Conservation (phyloP, 163 green algal species). For the Prototheca wickerhamii region DNA sequence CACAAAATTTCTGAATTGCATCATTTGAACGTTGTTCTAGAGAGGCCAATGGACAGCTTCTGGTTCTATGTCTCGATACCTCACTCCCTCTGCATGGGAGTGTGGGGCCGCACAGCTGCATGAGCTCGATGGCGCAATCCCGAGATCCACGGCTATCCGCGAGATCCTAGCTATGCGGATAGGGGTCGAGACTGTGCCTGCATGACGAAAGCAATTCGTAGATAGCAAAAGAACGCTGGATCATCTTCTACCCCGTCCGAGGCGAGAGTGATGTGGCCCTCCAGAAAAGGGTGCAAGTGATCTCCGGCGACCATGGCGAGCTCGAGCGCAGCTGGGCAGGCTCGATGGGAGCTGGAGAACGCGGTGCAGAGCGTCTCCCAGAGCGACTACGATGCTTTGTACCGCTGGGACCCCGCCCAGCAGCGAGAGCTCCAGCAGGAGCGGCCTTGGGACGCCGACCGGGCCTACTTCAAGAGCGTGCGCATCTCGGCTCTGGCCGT, state of each 20-base stretch:
- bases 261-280: no score
- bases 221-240: no score
- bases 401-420: slow-evolving; percentile 48
- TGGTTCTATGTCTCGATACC: no score
- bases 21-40: not conserved
- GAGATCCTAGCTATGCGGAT: no score
- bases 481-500: slow-evolving; percentile 80
- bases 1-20: not conserved
- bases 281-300: not conserved
- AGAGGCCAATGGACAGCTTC: no score
- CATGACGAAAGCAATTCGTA: no score
- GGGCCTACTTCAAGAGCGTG: slow-evolving; percentile 89
- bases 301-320: not conserved
- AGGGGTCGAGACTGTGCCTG: no score
- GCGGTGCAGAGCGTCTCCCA: slow-evolving; percentile 37
- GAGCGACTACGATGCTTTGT: slow-evolving; percentile 21
- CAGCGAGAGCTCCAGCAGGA: slow-evolving; percentile 59
- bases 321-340: slow-evolving; percentile 16
- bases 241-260: no score
- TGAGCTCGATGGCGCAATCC: no score
- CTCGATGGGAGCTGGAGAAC: slow-evolving; percentile 95
- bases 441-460: slow-evolving; percentile 83
- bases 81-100: no score
- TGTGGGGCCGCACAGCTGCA: no score
- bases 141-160: no score